Evolutionary conservation across 2,329 filamentous ascomycete species (phyloP), one percentile per base, ranked within the genome.

Genomic region (Thelonectria blattea): DNA sequence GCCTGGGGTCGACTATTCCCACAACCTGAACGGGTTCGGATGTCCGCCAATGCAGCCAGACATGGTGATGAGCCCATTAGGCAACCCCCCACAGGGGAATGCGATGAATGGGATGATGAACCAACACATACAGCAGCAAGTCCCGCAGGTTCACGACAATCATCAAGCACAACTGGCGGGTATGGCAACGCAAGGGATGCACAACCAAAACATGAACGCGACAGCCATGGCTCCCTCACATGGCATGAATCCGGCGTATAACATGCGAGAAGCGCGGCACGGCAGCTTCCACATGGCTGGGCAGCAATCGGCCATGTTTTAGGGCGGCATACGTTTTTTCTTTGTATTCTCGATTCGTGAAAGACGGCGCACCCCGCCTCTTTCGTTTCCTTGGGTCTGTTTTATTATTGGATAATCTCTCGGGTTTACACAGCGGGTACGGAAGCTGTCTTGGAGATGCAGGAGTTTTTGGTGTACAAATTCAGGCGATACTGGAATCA

Each of bases 51-150:
- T 86, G 63, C 27, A 7, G 27, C 74, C 81, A 1, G 84, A 86
- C 8, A 81, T 86, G 72, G 78, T 83, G 41, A 83, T 86, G 77
- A 83, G 76, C 37, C 80, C 81, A 1, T 74, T 85, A 53, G 76
- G 78, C 30, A 71, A 69, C 10, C 41, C 64, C 5, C 46, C 62
- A 32, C 68, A 67, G n/a, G 18, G 69, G 8, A 70, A 53, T 17
- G 51, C 58, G 8, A 67, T 71, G 22, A 62, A 63, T 51, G 59
- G 64, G 6, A 59, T 73, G 1, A 65, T 63, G 22, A 64, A 63
- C 10, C 71, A 69, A 18, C 72, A 72, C 15, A 55, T 72, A 2
- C 66, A 77, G 8, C 68, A 74, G 14, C 76, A 76, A 45, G 63
- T 72, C 30, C 74, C 68, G 37, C 70, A 57, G 68, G 72, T 43